These are phyloP conservation scores for Pythium utonaiense DNA, from an alignment of 352 stramenopile species.

Conservation along the genomic window DNA sequence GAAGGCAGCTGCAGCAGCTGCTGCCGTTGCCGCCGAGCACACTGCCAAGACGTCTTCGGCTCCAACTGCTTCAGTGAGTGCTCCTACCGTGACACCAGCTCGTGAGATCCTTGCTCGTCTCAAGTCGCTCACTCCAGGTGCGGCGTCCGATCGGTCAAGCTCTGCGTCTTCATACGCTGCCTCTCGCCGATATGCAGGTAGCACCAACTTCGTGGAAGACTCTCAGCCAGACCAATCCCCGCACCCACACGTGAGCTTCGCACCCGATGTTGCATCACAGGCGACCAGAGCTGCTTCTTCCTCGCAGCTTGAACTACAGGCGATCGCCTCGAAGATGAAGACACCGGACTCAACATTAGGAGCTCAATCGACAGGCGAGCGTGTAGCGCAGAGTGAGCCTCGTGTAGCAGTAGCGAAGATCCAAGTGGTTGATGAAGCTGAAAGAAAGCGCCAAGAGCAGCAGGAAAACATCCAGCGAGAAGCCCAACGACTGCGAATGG, in stretches of 20 bases:
- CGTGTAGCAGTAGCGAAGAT: slow-evolving; percentile 11
- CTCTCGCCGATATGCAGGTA: slow-evolving; percentile 10
- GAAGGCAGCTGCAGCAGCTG: not conserved
- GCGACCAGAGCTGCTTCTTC: slow-evolving; percentile 13
- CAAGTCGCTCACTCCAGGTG: slow-evolving; percentile 4
- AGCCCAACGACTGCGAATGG: slow-evolving; percentile 55
- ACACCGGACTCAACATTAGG: slow-evolving; percentile 17
- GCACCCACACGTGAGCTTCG: slow-evolving; percentile 1
- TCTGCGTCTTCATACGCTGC: slow-evolving; percentile 13
- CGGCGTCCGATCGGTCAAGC: slow-evolving; percentile 18
- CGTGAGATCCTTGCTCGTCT: slow-evolving; percentile 18
- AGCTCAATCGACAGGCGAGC: slow-evolving; percentile 10
- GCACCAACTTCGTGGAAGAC: slow-evolving; percentile 24
- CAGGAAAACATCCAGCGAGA: slow-evolving; percentile 64
- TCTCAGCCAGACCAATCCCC: slow-evolving; percentile 27
- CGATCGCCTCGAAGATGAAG: slow-evolving; percentile 12
- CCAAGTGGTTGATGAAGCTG: slow-evolving; percentile 22
- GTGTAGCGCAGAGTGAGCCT: slow-evolving; percentile 25
- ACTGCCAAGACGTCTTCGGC: not conserved
- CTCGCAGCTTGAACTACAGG: slow-evolving; percentile 21
- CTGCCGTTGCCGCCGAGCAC: not conserved
- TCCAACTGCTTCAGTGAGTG: not conserved
- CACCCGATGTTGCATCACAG: slow-evolving; percentile 3
- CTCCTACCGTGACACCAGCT: slow-evolving; percentile 7
- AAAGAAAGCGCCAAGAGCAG: slow-evolving; percentile 48